Evolutionary conservation across 2,329 filamentous ascomycete genomes (phyloP), one percentile per base, ranked within the genome.

Genomic region (Graphilbum ipis-grandicollis): DNA sequence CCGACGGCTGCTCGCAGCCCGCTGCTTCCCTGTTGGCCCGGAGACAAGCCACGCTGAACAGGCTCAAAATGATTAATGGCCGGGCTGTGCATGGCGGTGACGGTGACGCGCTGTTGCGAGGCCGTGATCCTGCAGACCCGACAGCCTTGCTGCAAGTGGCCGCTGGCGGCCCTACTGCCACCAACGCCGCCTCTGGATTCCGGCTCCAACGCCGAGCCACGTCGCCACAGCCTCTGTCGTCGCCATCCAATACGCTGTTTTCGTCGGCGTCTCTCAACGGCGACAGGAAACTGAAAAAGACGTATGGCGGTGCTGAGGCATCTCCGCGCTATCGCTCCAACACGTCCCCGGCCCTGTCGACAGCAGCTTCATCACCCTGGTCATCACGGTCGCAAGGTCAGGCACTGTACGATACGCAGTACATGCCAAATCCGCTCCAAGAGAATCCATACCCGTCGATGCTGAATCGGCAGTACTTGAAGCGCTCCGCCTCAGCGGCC

Each of bases 31-130:
- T 76, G 8, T 55, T 75, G 19, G 63, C 63, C 19, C 63, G 71
- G 39, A 62, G 72, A 31, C 71, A 77, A 44, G 70, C 68, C 8
- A 72, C 66, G 0, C 50, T 75, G 12, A 63, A 71, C 37, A 69
- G 63, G 39, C 55, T 80, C 1, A 69, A 65, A 44, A 64, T 61
- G 17, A 63, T 68, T 29, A 65, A 65, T 36, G 62, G 65, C 40
- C 55, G 57, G 35, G 47, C 58, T 33, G 48, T 47, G 39, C 49
- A 54, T 42, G n/a, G n/a, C n/a, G n/a, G n/a, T n/a, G n/a, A n/a
- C n/a, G n/a, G n/a, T n/a, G n/a, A n/a, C n/a, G n/a, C n/a, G n/a
- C n/a, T n/a, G n/a, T n/a, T n/a, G n/a, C n/a, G n/a, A n/a, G n/a
- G n/a, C n/a, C n/a, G n/a, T n/a, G n/a, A n/a, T n/a, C n/a, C n/a